Percentiles rank a stretch among this genome's conserved stretches.
These are phyloP conservation scores for Acorus calamus DNA, from an alignment of 106 monocot species.

Conservation along the genomic window DNA sequence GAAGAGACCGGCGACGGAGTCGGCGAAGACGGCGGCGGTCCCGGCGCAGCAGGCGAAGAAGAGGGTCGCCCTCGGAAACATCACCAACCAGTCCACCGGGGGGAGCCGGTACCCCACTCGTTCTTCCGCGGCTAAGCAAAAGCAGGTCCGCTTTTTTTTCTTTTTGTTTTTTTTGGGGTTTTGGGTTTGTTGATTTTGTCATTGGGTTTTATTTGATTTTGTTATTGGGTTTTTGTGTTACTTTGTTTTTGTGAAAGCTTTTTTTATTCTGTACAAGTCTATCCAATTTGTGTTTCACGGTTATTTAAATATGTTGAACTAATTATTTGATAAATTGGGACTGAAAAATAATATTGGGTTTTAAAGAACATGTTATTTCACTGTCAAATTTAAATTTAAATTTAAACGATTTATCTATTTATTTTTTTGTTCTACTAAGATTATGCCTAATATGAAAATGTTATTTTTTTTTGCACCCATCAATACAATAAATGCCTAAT, in stretches of 20 bases:
- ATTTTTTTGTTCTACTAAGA: too few species aligned
- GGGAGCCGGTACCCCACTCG: slow-evolving; percentile 5
- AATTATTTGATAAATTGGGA: too few species aligned
- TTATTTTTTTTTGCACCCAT: too few species aligned
- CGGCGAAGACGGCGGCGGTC: slow-evolving; percentile 8
- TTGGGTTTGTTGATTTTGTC: not conserved
- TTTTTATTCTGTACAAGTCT: too few species aligned
- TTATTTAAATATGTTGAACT: too few species aligned
- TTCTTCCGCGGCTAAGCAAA: slow-evolving; percentile 2
- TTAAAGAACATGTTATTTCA: too few species aligned
- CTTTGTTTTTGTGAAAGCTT: not conserved
- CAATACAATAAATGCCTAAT: too few species aligned
- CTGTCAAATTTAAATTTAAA: too few species aligned
- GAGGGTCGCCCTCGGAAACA: slow-evolving; percentile 48
- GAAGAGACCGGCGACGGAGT: slow-evolving; percentile 8
- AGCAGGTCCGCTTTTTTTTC: not conserved
- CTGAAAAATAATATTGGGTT: too few species aligned
- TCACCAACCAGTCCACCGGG: slow-evolving; percentile 31
- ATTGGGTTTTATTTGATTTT: not conserved
- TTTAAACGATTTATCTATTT: too few species aligned
- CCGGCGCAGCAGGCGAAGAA: slow-evolving; percentile 49
- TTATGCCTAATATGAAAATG: too few species aligned
- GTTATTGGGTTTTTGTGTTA: not conserved
- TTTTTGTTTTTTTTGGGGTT: not conserved
- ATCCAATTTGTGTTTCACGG: too few species aligned